phyloP scores from a whole-genome alignment of 352 stramenopile species.

The Porosira glacialis region DNA sequence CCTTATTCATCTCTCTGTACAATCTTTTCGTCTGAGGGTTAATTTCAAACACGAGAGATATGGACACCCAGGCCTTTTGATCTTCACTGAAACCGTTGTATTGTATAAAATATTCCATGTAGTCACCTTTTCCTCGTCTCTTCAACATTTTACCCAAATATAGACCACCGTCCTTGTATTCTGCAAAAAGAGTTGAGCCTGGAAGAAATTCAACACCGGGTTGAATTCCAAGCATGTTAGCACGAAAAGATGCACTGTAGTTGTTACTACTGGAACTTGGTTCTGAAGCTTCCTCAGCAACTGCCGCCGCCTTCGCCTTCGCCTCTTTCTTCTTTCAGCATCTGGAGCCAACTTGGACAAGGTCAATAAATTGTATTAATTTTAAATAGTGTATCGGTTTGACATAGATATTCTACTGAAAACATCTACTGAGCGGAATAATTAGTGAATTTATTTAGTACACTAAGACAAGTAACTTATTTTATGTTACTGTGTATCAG shows the following conservation, averaged over 20 bases:
- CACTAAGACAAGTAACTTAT: too few species aligned
- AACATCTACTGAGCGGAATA: too few species aligned
- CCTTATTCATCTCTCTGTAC: constrained; percentile 37
- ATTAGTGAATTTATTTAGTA: too few species aligned
- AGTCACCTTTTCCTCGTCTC: constrained; percentile 54
- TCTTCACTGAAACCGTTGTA: constrained; percentile 43
- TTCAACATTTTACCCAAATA: constrained; percentile 61
- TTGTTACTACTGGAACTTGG: not conserved
- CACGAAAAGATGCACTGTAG: constrained; percentile 1
- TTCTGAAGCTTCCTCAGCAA: not conserved
- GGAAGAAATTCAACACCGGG: constrained; percentile 60
- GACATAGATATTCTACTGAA: too few species aligned
- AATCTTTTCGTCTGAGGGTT: constrained; percentile 63
- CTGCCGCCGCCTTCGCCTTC: constrained; percentile 2
- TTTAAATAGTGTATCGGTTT: too few species aligned
- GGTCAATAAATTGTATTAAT: too few species aligned
- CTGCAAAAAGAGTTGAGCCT: constrained; percentile 57
- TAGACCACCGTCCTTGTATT: constrained; percentile 41
- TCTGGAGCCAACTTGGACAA: constrained; percentile 21
- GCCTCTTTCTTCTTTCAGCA: constrained; percentile 38
- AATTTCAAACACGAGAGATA: constrained; percentile 54
- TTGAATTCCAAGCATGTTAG: constrained; percentile 48
- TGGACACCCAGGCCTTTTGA: constrained; percentile 47
- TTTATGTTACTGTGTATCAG: too few species aligned
- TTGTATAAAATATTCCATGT: constrained; percentile 61